phyloP scores from a whole-genome alignment of 345 rosid genomes.

The Citrus inodora region DNA sequence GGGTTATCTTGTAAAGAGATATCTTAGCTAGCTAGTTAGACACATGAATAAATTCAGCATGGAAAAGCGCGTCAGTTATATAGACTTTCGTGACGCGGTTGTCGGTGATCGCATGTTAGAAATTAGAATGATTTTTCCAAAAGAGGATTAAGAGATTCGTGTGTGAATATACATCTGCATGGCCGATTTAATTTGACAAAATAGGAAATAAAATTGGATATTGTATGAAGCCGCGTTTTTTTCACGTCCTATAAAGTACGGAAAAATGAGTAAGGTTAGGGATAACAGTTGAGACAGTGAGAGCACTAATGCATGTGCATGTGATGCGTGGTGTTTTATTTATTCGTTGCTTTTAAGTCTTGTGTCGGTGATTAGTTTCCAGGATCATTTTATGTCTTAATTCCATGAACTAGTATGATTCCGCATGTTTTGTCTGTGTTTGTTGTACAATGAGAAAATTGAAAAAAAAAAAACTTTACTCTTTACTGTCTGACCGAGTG shows the following conservation, averaged over 20 bases:
- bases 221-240: conserved; percentile 12
- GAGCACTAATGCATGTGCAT: not conserved
- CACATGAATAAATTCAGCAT: not conserved
- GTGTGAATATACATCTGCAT: not conserved
- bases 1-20: not conserved
- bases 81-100: conserved; percentile 18
- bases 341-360: not conserved
- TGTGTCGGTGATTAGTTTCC: conserved; percentile 14
- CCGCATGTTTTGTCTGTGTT: too few relatives aligned
- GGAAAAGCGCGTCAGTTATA: not conserved
- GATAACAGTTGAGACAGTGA: not conserved
- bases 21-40: not conserved
- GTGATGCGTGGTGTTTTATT: not conserved
- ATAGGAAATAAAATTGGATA: not conserved
- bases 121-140: not conserved
- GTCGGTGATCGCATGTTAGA: conserved; percentile 24
- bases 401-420: not conserved
- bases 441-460: not conserved
- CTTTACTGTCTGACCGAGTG: accelerated
- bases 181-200: not conserved
- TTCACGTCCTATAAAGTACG: not conserved
- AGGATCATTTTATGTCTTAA: not conserved
- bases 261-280: conserved; percentile 8
- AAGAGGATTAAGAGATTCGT: not conserved
- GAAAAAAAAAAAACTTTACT: too few relatives aligned